Conservation (phyloP, 305 asterid genomes). For the Fraxinus xanthoxyloides region DNA sequence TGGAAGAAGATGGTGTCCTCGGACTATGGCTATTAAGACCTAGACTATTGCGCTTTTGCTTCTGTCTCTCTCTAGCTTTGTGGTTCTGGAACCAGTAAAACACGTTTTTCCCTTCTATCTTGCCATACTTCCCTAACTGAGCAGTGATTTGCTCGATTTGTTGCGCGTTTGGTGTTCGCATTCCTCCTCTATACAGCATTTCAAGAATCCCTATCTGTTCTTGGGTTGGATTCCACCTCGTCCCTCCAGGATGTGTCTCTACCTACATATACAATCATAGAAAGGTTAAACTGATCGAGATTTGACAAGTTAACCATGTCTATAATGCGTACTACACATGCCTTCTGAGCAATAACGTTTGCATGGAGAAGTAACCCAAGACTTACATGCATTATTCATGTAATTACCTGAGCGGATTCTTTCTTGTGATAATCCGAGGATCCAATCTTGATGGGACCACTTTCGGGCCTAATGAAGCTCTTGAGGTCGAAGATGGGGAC, state of each 20-base stretch:
- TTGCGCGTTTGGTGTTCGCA: constrained; percentile 86
- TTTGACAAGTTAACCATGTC: neutral
- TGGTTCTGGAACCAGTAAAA: constrained; percentile 98
- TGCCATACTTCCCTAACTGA: constrained; percentile 67
- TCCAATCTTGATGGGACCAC: constrained; percentile 45
- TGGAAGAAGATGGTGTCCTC: constrained; percentile 30
- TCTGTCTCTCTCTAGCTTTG: constrained; percentile 94
- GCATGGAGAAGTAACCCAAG: neutral
- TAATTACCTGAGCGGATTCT: constrained; percentile 52
- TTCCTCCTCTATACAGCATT: constrained; percentile 76
- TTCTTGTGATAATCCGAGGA: constrained; percentile 52
- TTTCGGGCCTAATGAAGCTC: constrained; percentile 77
- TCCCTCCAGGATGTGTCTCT: constrained; percentile 75
- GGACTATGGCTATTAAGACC: constrained; percentile 42
- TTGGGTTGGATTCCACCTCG: constrained; percentile 93
- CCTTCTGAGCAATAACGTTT: neutral
- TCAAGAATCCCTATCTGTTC: constrained; percentile 92
- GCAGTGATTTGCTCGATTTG: constrained; percentile 82
- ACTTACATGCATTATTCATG: neutral
- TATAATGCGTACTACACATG: neutral
- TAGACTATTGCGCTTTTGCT: constrained; percentile 61
- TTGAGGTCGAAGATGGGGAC: constrained; percentile 54
- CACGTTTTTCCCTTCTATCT: constrained; percentile 90
- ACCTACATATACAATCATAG: constrained; percentile 23
- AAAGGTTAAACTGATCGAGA: neutral